These are phyloP conservation scores for Herpetomonas muscarum DNA, from an alignment of 208 protist species.

Conservation along the genomic window DNA sequence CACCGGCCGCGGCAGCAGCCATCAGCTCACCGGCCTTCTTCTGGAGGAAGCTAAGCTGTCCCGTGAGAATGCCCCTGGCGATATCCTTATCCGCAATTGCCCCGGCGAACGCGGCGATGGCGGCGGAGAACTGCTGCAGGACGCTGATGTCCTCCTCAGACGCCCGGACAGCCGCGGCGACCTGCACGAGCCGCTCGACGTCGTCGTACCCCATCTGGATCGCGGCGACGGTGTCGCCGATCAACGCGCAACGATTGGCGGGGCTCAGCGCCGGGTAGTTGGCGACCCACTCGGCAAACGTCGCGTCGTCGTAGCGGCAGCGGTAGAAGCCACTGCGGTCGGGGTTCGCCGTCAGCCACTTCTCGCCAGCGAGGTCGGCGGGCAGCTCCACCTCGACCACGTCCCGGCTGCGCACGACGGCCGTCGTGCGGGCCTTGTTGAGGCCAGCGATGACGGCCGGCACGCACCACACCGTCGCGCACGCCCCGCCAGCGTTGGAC, in stretches of 20 bases:
- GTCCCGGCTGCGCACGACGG: slow-evolving; percentile 44
- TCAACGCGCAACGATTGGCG: slow-evolving; percentile 52
- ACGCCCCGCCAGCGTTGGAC: slow-evolving; percentile 15
- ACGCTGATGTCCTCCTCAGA: slow-evolving; percentile 52
- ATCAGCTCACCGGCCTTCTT: slow-evolving; percentile 21
- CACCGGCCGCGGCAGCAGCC: slow-evolving; percentile 1
- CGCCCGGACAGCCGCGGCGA: slow-evolving; percentile 31
- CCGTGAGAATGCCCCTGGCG: slow-evolving; percentile 13
- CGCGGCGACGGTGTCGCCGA: slow-evolving; percentile 67
- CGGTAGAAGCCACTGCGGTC: slow-evolving; percentile 77
- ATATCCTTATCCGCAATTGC: slow-evolving; percentile 37
- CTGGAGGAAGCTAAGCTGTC: slow-evolving; percentile 31
- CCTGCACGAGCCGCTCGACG: slow-evolving; percentile 31
- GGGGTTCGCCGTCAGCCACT: slow-evolving; percentile 73
- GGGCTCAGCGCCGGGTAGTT: slow-evolving; percentile 39
- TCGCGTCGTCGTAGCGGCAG: slow-evolving; percentile 71
- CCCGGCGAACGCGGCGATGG: slow-evolving; percentile 29
- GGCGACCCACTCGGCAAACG: slow-evolving; percentile 44
- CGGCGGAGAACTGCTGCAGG: slow-evolving; percentile 42
- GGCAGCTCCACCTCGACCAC: slow-evolving; percentile 44
- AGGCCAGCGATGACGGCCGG: slow-evolving; percentile 59
- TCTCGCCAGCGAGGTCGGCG: slow-evolving; percentile 14
- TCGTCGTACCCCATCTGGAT: slow-evolving; percentile 78
- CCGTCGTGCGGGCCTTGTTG: slow-evolving; percentile 26
- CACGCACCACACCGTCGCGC: slow-evolving; percentile 50